These are phyloP conservation scores for Rhodotorula toruloides DNA, from an alignment of 768 basidiomycete species.

Conservation along the genomic window DNA sequence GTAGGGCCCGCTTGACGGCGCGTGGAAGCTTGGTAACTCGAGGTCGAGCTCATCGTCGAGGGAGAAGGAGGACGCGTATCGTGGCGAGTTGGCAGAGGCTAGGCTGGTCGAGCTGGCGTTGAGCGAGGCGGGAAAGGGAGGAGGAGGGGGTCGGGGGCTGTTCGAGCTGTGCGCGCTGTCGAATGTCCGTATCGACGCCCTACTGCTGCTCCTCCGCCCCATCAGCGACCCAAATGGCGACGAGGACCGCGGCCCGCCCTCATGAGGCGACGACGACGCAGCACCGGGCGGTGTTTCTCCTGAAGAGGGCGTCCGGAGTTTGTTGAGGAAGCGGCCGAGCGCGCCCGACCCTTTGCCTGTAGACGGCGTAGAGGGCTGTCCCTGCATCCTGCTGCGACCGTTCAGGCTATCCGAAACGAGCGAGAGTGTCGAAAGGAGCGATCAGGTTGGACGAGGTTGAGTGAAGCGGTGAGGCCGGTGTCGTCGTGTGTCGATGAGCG, in stretches of 20 bases:
- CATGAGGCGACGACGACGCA: conserved; percentile 14
- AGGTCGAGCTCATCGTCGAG: conserved; percentile 5
- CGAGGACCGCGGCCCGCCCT: conserved; percentile 3
- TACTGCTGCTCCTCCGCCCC: conserved; percentile 7
- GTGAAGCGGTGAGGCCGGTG: not conserved
- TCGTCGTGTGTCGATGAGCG: no score
- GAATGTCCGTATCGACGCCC: not conserved
- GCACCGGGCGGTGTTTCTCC: not conserved
- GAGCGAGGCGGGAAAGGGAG: not conserved
- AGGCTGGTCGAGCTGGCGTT: conserved; percentile 6
- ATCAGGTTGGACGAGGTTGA: not conserved
- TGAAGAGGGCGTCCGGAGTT: conserved; percentile 28
- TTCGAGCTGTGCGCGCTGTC: not conserved
- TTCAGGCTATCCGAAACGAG: not conserved
- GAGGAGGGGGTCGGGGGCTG: not conserved
- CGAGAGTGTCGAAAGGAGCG: not conserved
- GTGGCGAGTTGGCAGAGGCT: conserved; percentile 8
- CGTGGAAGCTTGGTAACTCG: not conserved
- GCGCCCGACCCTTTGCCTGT: conserved; percentile 9
- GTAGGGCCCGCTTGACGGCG: not conserved
- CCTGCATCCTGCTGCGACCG: not conserved
- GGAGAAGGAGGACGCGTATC: conserved; percentile 15
- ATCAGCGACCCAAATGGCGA: conserved; percentile 12
- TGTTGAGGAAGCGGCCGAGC: conserved; percentile 27
- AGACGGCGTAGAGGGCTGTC: conserved; percentile 18